A percentile compares a stretch with the other conserved stretches of the same genome.
phyloP scores from a whole-genome alignment of 169 alveolate genomes.

The Eimeria praecox region DNA sequence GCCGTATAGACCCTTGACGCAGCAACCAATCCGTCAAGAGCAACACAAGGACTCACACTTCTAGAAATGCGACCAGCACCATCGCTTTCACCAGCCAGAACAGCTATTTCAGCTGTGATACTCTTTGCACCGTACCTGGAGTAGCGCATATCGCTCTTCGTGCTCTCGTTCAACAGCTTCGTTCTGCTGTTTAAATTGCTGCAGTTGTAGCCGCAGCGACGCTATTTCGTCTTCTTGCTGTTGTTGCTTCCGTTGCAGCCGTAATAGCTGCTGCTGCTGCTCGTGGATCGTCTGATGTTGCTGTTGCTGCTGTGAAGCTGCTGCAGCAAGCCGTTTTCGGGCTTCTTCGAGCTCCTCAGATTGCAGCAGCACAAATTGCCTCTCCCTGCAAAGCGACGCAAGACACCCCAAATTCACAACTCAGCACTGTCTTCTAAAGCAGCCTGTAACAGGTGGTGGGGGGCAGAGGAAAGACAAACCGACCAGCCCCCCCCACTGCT shows the following conservation, averaged over 20 bases:
- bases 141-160: constrained; percentile 43
- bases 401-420: neutral
- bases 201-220: constrained; percentile 50
- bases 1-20: neutral
- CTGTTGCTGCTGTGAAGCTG: constrained; percentile 47
- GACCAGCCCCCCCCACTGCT: neutral
- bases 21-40: neutral
- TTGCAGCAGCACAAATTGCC: constrained; percentile 59
- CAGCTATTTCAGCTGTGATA: neutral
- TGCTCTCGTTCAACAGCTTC: constrained; percentile 45
- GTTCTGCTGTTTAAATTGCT: constrained; percentile 36
- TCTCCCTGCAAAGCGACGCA: constrained; percentile 25
- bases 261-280: constrained; percentile 52
- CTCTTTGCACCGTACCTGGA: neutral
- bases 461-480: neutral
- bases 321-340: constrained; percentile 42
- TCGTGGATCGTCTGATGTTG: constrained; percentile 48
- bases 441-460: neutral
- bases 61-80: neutral
- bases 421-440: neutral
- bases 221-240: constrained; percentile 38
- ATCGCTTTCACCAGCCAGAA: neutral
- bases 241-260: constrained; percentile 47
- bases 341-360: constrained; percentile 52
- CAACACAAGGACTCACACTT: neutral